Evolutionary conservation across 2,329 filamentous ascomycete genomes (phyloP).

Genomic region (Hymenoscyphus linearis): DNA sequence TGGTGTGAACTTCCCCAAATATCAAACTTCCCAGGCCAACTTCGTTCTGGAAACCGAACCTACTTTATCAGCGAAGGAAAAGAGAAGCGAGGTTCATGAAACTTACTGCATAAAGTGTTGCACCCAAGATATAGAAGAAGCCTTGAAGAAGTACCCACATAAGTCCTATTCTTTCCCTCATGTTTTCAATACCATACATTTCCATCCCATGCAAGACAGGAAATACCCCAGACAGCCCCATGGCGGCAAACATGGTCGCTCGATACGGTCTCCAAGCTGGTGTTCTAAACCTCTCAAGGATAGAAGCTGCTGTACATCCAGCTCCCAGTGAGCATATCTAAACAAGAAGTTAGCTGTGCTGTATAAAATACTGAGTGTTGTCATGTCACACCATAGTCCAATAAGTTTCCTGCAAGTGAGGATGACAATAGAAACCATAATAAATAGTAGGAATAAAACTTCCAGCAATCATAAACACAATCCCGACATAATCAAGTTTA

Average conservation of each 20-base stretch:
- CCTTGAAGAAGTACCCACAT: constrained; percentile 78
- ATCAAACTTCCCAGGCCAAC: constrained; percentile 73
- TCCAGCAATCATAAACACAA: constrained; percentile 85
- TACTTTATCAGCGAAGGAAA: constrained; percentile 32
- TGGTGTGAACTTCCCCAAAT: constrained; percentile 93
- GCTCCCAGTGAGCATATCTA: constrained; percentile 74
- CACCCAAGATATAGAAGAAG: constrained; percentile 77
- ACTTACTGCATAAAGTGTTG: constrained; percentile 76
- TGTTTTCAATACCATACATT: constrained; percentile 59
- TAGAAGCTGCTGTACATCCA: constrained; percentile 71
- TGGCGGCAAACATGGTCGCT: constrained; percentile 80
- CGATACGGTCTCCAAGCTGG: constrained; percentile 80
- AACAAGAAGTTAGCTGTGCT: not conserved
- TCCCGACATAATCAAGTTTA: constrained; percentile 90
- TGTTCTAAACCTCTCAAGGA: constrained; percentile 77
- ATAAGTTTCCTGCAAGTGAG: constrained; percentile 62
- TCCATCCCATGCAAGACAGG: constrained; percentile 73
- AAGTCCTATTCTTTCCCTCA: constrained; percentile 72
- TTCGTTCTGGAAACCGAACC: constrained; percentile 78
- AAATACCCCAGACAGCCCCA: constrained; percentile 78
- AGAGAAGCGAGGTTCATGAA: not conserved
- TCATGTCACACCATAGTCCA: constrained; percentile 60
- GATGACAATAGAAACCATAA: constrained; percentile 75
- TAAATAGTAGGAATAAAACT: constrained; percentile 85
- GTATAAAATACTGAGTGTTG: not conserved